Evolutionary conservation across 1,139 yeast species (phyloP).

Genomic region (Hemisphaericaspora xylofermentans): DNA sequence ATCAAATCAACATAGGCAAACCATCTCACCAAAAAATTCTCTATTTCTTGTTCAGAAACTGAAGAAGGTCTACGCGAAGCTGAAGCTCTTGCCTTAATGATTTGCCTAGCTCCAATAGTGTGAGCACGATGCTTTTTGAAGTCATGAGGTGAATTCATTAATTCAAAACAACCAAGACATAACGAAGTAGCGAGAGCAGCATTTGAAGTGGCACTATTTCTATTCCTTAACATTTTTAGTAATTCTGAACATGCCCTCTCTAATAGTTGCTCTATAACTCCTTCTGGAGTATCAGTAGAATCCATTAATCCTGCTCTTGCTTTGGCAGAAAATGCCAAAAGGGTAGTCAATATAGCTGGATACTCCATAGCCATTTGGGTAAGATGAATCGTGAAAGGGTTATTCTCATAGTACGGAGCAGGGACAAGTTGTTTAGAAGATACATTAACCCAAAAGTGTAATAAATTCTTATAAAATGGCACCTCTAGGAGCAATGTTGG

Average conservation of each 20-base stretch:
- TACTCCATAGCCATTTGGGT: slow-evolving; percentile 70
- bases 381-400: slow-evolving; percentile 64
- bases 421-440: slow-evolving; percentile 69
- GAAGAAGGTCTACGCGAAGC: slow-evolving; percentile 10
- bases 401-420: slow-evolving; percentile 63
- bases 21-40: slow-evolving; percentile 68
- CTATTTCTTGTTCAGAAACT: slow-evolving; percentile 40
- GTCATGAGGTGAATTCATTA: slow-evolving; percentile 44
- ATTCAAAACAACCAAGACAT: slow-evolving; percentile 62
- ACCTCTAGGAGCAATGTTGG: slow-evolving; percentile 60
- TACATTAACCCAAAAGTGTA: slow-evolving; percentile 63
- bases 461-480: slow-evolving; percentile 57
- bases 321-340: slow-evolving; percentile 67
- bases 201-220: slow-evolving; percentile 57
- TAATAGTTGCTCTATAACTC: slow-evolving; percentile 50
- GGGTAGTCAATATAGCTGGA: slow-evolving; percentile 57
- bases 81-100: slow-evolving; percentile 50
- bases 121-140: slow-evolving; percentile 63
- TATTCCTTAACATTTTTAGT: slow-evolving; percentile 49
- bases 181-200: slow-evolving; percentile 66
- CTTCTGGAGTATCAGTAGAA: slow-evolving; percentile 38
- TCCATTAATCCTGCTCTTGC: slow-evolving; percentile 41
- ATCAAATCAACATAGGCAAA: slow-evolving; percentile 70
- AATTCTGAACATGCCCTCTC: slow-evolving; percentile 60
- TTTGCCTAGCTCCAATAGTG: slow-evolving; percentile 67